These are phyloP conservation scores for Coffea humblotiana DNA, from an alignment of 305 asterid genomes.

Conservation along the genomic window DNA sequence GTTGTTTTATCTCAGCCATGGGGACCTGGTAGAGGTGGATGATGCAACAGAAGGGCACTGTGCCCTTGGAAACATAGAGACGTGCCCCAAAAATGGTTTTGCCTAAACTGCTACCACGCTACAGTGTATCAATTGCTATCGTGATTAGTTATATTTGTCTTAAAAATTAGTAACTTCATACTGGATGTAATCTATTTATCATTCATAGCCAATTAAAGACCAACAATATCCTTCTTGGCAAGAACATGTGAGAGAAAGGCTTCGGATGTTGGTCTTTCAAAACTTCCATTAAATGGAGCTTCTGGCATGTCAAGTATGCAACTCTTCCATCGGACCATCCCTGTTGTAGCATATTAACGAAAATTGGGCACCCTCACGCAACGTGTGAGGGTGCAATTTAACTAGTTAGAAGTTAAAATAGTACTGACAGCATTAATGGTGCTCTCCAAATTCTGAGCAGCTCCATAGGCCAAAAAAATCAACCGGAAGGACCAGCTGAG, in stretches of 20 bases:
- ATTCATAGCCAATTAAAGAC: too few relatives aligned
- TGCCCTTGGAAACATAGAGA: constrained; percentile 40
- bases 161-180: too few relatives aligned
- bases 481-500: constrained; percentile 76
- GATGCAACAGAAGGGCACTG: constrained; percentile 24
- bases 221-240: too few relatives aligned
- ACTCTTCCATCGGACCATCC: too few relatives aligned
- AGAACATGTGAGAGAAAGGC: too few relatives aligned
- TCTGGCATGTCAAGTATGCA: too few relatives aligned
- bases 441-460: constrained; percentile 93
- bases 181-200: too few relatives aligned
- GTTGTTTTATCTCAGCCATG: constrained; percentile 52
- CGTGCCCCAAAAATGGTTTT: constrained; percentile 58
- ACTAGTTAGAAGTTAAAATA: background rate
- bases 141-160: constrained; percentile 40
- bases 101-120: constrained; percentile 68
- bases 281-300: too few relatives aligned
- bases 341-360: too few relatives aligned
- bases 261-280: too few relatives aligned
- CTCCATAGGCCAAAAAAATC: constrained; percentile 87
- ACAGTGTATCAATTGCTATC: constrained; percentile 70
- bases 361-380: too few relatives aligned
- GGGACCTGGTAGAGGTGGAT: constrained; percentile 48
- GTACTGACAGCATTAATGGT: constrained; percentile 72
- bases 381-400: too few relatives aligned